Base-by-base conservation (phyloP, 2,329 filamentous ascomycete species). In the Stagonosporopsis tanaceti region DNA sequence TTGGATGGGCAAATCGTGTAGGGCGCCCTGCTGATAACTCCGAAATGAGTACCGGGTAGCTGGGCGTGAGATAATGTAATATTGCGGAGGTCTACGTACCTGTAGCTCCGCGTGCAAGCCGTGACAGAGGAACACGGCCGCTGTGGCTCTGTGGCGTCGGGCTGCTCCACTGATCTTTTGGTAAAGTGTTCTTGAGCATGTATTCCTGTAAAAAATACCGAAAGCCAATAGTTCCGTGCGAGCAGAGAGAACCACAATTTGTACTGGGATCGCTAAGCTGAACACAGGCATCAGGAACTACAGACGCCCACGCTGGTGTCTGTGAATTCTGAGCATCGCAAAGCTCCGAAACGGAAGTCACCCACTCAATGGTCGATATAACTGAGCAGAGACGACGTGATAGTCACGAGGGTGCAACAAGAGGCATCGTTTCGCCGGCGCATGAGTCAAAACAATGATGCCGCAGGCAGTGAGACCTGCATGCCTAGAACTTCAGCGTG, bases 1-100 rank as follows among this genome's bases (percentile, higher is more conserved):
- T 61, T 63, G 63, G 63, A 39, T 39, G 41, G 28, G 14, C 17
- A 22, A 35, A 55, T 39, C 27, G 41, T 15, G 42, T 27, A 39
- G 39, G 53, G 14, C 22, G 40, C 28, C 17, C 34, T 24, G 17
- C 39, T 39, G 24, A 27, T 38, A 17, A n/a, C 40, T 46, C 40
- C 41, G 46, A 50, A 25, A 45, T 40, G 39, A 45, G 34, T 14
- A 34, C 14, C 24, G 14, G n/a, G 34, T 6, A 14, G 20, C 22
- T 34, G 14, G 46, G 17, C 27, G 6, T 55, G 32, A 32, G 24
- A 22, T 42, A 11, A 20, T 25, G 28, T 47, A 14, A 40, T 14
- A 6, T 7, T 44, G 47, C 38, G 42, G 47, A 47, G 32, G 27
- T 22, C 22, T 50, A 30, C 20, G 34, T 46, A 30, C 20, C 39